phyloP scores from a whole-genome alignment of 345 rosid species.

The Populus alba region DNA sequence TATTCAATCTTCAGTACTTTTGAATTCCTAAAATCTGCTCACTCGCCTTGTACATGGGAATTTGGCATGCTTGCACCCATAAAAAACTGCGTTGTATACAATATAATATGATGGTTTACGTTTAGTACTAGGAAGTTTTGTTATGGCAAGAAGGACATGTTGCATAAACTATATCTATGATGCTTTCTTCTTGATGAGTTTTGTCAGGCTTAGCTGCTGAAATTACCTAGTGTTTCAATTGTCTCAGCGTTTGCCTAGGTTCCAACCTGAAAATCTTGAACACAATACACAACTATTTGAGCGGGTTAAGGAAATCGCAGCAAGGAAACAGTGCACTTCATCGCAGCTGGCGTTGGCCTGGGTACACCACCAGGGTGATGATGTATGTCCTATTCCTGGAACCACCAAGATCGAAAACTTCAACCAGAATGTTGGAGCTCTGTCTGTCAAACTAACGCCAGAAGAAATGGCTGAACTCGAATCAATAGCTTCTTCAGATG shows the following conservation, averaged over 20 bases:
- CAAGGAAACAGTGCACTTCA: conserved; percentile 51
- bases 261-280: conserved; percentile 55
- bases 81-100: neutral
- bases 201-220: neutral
- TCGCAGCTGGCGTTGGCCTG: conserved; percentile 76
- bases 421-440: conserved; percentile 47
- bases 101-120: neutral
- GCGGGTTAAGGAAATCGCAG: conserved; percentile 41
- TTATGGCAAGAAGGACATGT: neutral
- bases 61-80: neutral
- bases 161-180: neutral
- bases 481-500: conserved; percentile 35
- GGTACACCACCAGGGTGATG: conserved; percentile 65
- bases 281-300: conserved; percentile 45
- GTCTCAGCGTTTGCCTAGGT: conserved; percentile 50
- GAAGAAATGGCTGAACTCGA: conserved; percentile 63
- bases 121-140: neutral
- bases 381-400: conserved; percentile 59
- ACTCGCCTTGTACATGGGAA: neutral
- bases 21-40: neutral
- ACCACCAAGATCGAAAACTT: conserved; percentile 55
- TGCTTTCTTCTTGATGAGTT: neutral
- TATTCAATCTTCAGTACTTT: neutral
- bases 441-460: conserved; percentile 41
- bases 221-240: neutral